phyloP scores from a whole-genome alignment of 208 protist genomes.

The Acanthamoeba castellanii region DNA sequence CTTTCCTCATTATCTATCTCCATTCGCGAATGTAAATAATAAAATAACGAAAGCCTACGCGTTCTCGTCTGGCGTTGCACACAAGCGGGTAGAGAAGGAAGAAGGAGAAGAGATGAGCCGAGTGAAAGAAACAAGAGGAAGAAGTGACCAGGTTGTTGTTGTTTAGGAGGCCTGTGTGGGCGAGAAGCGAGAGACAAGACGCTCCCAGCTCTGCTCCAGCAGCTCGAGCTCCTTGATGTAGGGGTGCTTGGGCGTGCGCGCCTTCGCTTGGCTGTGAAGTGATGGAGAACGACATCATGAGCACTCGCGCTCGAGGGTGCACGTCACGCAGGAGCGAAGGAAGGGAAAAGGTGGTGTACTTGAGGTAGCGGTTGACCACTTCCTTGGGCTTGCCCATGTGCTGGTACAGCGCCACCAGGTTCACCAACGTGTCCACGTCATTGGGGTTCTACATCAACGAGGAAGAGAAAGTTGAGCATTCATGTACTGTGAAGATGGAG shows the following conservation, averaged over 20 bases:
- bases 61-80: too few species aligned
- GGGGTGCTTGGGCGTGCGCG: constrained; percentile 60
- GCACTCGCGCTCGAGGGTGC: background rate
- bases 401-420: constrained; percentile 71
- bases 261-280: constrained; percentile 68
- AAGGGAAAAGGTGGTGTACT: background rate
- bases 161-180: constrained; percentile 47
- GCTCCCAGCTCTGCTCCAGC: constrained; percentile 71
- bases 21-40: background rate
- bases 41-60: too few species aligned
- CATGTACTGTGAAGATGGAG: background rate
- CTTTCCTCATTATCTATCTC: background rate
- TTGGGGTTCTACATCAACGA: constrained; percentile 61
- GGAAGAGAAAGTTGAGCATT: background rate
- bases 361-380: constrained; percentile 74
- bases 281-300: background rate
- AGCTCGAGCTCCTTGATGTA: constrained; percentile 72
- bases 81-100: background rate
- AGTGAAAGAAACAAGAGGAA: background rate
- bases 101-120: background rate
- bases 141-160: background rate
- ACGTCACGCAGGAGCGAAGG: background rate
- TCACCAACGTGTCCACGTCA: constrained; percentile 70
- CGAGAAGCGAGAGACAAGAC: constrained; percentile 59
- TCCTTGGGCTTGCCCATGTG: constrained; percentile 75